Conservation (phyloP, 352 stramenopile genomes). For the Globisporangium nodosum region DNA sequence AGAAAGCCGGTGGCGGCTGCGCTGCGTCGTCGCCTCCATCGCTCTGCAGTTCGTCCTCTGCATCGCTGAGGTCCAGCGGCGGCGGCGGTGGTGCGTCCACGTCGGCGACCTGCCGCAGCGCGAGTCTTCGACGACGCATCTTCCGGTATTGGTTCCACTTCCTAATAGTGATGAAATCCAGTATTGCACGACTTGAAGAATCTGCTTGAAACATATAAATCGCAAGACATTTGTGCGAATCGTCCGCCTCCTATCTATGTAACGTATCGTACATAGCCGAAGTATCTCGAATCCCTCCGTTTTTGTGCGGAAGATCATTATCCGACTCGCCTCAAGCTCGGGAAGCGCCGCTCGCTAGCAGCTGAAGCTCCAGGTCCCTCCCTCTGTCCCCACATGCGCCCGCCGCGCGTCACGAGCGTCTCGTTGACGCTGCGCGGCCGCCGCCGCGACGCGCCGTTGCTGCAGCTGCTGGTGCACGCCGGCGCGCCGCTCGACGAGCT, state of each 20-base stretch:
- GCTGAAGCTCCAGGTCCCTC: not conserved
- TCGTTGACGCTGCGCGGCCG: conserved; percentile 27
- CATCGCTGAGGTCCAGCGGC: not conserved
- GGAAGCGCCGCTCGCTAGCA: not conserved
- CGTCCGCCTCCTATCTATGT: not conserved
- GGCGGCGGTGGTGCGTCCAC: not conserved
- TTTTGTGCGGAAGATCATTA: not conserved
- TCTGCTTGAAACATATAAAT: not conserved
- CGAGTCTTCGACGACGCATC: conserved; percentile 19
- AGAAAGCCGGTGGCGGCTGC: too few relatives aligned
- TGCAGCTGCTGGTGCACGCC: conserved; percentile 36
- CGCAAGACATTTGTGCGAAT: not conserved
- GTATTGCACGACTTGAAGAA: not conserved
- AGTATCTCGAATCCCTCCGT: not conserved
- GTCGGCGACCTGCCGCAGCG: conserved; percentile 22
- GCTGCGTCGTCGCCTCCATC: not conserved
- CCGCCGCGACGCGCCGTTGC: not conserved
- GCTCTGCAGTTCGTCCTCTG: not conserved
- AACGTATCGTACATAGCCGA: not conserved
- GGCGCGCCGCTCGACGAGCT: conserved; percentile 40
- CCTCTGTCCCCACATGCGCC: not conserved
- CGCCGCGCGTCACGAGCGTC: conserved; percentile 28
- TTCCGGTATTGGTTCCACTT: not conserved
- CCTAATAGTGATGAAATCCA: not conserved
- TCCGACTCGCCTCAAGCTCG: conserved; percentile 1